Evolutionary conservation across 768 basidiomycete genomes (phyloP).

Genomic region (Rubroboletus satanas): DNA sequence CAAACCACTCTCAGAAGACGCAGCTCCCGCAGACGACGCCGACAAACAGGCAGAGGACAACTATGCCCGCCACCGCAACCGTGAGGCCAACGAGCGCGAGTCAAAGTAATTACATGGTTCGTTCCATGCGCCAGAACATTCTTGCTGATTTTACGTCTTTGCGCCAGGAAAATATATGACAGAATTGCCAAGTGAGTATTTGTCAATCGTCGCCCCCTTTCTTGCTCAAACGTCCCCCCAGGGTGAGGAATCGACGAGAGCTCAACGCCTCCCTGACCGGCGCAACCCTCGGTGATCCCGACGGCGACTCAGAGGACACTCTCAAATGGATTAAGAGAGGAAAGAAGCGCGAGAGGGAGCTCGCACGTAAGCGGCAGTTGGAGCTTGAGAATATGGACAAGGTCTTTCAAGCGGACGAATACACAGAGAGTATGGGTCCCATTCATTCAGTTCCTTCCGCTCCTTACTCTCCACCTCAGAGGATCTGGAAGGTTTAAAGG

Average conservation of each 20-base stretch:
- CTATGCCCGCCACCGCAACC: slow-evolving; percentile 68
- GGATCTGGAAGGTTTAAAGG: slow-evolving; percentile 92
- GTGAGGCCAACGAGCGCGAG: slow-evolving; percentile 66
- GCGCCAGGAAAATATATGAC: slow-evolving; percentile 61
- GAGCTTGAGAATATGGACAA: slow-evolving; percentile 86
- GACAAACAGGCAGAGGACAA: slow-evolving; percentile 88
- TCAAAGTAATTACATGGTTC: slow-evolving; percentile 57
- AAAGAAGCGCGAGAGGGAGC: slow-evolving; percentile 88
- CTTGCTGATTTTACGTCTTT: slow-evolving; percentile 23
- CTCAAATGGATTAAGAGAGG: slow-evolving; percentile 87
- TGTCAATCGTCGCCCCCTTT: background rate
- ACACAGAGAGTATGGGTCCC: slow-evolving; percentile 73
- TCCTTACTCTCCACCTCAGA: slow-evolving; percentile 40
- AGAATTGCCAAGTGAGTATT: slow-evolving; percentile 86
- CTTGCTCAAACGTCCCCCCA: slow-evolving; percentile 50
- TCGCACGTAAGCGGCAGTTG: slow-evolving; percentile 75
- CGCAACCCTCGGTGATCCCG: slow-evolving; percentile 84
- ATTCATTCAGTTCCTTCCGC: background rate
- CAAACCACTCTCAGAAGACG: slow-evolving; percentile 86
- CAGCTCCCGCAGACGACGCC: slow-evolving; percentile 61
- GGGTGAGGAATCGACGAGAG: slow-evolving; percentile 92
- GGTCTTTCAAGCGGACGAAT: slow-evolving; percentile 63
- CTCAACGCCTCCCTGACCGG: slow-evolving; percentile 91
- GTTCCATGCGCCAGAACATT: slow-evolving; percentile 11
- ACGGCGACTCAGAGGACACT: slow-evolving; percentile 72